phyloP scores from a whole-genome alignment of 164 flowering plant genomes.

The Dillenia suffruticosa region DNA sequence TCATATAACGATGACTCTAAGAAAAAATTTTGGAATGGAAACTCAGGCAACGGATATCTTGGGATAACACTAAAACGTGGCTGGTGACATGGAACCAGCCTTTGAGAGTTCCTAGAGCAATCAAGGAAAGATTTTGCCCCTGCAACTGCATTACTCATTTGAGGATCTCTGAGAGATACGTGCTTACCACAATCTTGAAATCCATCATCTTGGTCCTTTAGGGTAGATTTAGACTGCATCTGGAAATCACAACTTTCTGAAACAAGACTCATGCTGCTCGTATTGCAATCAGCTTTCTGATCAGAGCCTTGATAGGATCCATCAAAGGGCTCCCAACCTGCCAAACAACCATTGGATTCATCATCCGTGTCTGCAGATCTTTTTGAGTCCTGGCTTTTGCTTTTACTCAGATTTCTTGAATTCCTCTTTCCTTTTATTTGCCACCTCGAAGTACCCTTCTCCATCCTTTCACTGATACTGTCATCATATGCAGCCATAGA shows the following conservation, averaged over 20 bases:
- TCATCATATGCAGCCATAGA: constrained; percentile 20
- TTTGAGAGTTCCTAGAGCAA: constrained; percentile 23
- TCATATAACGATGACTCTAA: constrained; percentile 38
- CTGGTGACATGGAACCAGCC: constrained; percentile 40
- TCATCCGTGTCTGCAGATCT: constrained; percentile 24
- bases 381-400: constrained; percentile 22
- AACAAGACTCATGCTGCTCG: constrained; percentile 10
- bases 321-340: constrained; percentile 22
- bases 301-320: constrained; percentile 19
- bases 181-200: constrained; percentile 22
- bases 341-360: constrained; percentile 24
- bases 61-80: constrained; percentile 42
- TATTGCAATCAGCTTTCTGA: constrained; percentile 16
- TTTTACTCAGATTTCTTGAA: constrained; percentile 37
- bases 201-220: constrained; percentile 23
- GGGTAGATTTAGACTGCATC: constrained; percentile 9
- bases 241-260: constrained; percentile 13
- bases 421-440: constrained; percentile 73
- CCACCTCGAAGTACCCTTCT: constrained; percentile 64
- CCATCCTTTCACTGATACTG: constrained; percentile 25
- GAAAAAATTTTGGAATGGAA: constrained; percentile 14
- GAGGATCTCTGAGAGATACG: constrained; percentile 14
- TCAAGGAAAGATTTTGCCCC: constrained; percentile 7
- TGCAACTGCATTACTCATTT: constrained; percentile 4
- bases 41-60: constrained; percentile 33